These are phyloP conservation scores for Lodderomyces orthopsilosis DNA, from an alignment of 1,139 yeast species.

Conservation along the genomic window DNA sequence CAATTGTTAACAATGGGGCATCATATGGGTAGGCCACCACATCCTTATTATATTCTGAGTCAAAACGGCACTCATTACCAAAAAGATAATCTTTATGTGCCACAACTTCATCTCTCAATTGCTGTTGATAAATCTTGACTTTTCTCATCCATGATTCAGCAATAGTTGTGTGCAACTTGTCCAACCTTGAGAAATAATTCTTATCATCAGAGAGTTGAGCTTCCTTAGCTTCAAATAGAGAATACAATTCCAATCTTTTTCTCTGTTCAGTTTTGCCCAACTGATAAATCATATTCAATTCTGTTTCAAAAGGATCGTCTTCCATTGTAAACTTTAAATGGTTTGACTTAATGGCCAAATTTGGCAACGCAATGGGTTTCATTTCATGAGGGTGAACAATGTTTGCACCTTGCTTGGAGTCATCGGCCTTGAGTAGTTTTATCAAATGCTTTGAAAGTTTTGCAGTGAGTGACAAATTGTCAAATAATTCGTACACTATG, in stretches of 20 bases:
- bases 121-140: conserved; percentile 43
- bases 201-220: conserved; percentile 5
- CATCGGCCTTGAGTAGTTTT: conserved; percentile 38
- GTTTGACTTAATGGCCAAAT: conserved; percentile 47
- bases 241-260: conserved; percentile 56
- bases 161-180: conserved; percentile 18
- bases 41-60: conserved; percentile 46
- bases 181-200: conserved; percentile 13
- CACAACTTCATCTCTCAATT: conserved; percentile 45
- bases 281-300: conserved; percentile 71
- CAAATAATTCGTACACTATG: conserved; percentile 59
- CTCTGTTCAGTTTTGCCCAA: conserved; percentile 73
- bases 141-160: conserved; percentile 48
- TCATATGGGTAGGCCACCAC: conserved; percentile 56
- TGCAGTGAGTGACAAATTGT: conserved; percentile 52
- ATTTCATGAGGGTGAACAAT: conserved; percentile 35
- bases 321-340: conserved; percentile 52
- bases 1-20: conserved; percentile 64
- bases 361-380: conserved; percentile 50
- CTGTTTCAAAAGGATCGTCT: conserved; percentile 87
- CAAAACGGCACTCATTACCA: conserved; percentile 43
- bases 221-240: conserved; percentile 45
- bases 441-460: conserved; percentile 57
- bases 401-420: conserved; percentile 18
- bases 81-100: conserved; percentile 52